Evolutionary conservation across 441 rosid species (phyloP), one percentile per base, ranked within the genome.

Genomic region (Theobroma grandiflorum): DNA sequence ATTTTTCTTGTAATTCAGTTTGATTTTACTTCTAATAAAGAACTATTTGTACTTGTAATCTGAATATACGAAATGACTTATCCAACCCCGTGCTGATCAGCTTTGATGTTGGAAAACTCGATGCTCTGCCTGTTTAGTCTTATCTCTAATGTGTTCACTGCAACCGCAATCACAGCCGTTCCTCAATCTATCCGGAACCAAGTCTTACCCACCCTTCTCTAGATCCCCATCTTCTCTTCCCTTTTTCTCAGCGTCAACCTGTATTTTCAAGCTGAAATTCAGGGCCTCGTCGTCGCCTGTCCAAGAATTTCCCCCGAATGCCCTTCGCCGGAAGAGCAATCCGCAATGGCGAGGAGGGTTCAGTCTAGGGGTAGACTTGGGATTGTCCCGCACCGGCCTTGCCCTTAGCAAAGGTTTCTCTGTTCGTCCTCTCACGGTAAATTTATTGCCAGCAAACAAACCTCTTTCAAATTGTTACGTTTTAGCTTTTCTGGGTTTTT

Each of bases 321-420:
- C 95, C 58, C 76, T 82, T 82, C 91, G 90, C 65, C 93, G 96
- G 87, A 85, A 84, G 85, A 81, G 2, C 40, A 91, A 95, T 82
- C 83, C 80, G 0, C 77, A 68, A 4, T 96, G 98, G 97, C 84
- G 90, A 78, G 94, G 97, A 45, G 99, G 99, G 78, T 96, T 95
- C 83, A 95, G 98, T 76, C 86, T 96, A 6, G 99, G 98, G 16
- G 87, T 96, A 15, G 98, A 96, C 86, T 81, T 96, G 90, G 98
- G 97, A 4, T 75, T 87, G 64, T 90, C 97, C 84, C 88, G 90
- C 78, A 93, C 98, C 8, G 98, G 98, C 80, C 75, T 96, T 75
- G 98, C 98, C 31, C 76, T 96, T 50, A 92, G 97, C 87, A 93
- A 93, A 83, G 98, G 98, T 78, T 96, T 87, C 88, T 70, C 89